Percentiles rank a stretch among this genome's conserved stretches.
Evolutionary conservation across 805 yeast genomes (phyloP).

Genomic region (Starmera amethionina): DNA sequence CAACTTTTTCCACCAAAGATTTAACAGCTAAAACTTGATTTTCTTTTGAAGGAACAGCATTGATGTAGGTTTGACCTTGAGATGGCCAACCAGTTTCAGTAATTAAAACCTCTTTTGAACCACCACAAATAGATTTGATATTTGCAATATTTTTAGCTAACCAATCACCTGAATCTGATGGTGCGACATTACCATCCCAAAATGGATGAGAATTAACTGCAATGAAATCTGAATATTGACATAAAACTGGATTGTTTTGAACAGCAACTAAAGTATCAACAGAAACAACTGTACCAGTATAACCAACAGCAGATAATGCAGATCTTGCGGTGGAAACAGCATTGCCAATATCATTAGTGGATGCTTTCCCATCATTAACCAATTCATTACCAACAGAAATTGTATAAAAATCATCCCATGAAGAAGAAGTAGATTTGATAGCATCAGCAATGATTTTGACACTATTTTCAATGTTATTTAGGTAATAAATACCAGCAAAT

Average conservation of each 20-base stretch:
- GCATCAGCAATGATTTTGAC: constrained; percentile 34
- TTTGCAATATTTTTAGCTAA: constrained; percentile 35
- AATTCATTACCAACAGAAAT: constrained; percentile 58
- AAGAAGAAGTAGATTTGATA: constrained; percentile 30
- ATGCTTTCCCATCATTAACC: constrained; percentile 41
- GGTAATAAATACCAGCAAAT: constrained; percentile 50
- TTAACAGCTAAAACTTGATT: constrained; percentile 46
- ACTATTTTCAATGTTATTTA: constrained; percentile 32
- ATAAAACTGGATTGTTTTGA: constrained; percentile 38
- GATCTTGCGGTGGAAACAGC: constrained; percentile 40
- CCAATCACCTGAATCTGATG: constrained; percentile 46
- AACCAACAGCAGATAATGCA: constrained; percentile 35
- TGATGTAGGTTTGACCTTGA: constrained; percentile 41
- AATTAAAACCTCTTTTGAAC: constrained; percentile 34
- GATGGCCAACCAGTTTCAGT: constrained; percentile 72
- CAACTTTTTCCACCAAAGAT: constrained; percentile 36
- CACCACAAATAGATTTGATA: constrained; percentile 37
- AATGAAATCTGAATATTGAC: constrained; percentile 49
- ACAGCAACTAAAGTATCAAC: constrained; percentile 62
- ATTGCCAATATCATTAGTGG: constrained; percentile 33
- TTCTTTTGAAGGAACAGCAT: constrained; percentile 42
- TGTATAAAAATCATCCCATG: constrained; percentile 51
- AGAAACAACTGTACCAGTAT: constrained; percentile 46
- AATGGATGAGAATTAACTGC: constrained; percentile 63
- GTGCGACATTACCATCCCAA: constrained; percentile 46